Percentiles rank a stretch among this genome's conserved stretches.
Evolutionary conservation across 2,329 filamentous ascomycete species (phyloP).

Genomic region (Aspergillus candidus): DNA sequence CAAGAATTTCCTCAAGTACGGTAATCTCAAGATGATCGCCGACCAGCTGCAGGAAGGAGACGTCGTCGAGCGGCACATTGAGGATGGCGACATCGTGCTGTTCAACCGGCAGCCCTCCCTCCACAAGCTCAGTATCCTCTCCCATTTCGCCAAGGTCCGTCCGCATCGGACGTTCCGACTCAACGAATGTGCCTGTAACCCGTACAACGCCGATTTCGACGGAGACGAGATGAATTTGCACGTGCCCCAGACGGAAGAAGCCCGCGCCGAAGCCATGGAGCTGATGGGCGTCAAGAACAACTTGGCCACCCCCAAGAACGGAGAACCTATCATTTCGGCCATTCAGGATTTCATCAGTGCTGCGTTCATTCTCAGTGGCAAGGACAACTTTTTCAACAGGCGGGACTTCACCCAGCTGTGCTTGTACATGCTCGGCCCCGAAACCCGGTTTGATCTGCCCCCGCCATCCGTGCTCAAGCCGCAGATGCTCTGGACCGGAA

Average conservation of each 20-base stretch:
- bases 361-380: constrained; percentile 82
- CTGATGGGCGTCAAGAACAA: constrained; percentile 99
- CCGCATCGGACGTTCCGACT: constrained; percentile 94
- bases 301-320: constrained; percentile 90
- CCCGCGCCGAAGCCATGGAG: constrained; percentile 87
- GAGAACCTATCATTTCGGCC: constrained; percentile 96
- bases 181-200: constrained; percentile 96
- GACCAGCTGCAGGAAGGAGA: constrained; percentile 74
- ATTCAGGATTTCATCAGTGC: constrained; percentile 99
- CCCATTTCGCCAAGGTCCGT: constrained; percentile 85
- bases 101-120: constrained; percentile 98
- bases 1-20: constrained; percentile 70
- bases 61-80: constrained; percentile 86
- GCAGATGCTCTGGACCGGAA: constrained; percentile 86
- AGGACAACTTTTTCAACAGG: constrained; percentile 87
- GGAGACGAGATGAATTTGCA: constrained; percentile 99
- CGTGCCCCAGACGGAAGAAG: constrained; percentile 95
- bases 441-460: constrained; percentile 73
- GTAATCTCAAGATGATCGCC: constrained; percentile 64
- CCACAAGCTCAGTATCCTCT: constrained; percentile 98
- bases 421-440: constrained; percentile 84
- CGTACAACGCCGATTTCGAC: constrained; percentile 98
- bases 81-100: constrained; percentile 90
- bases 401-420: constrained; percentile 84
- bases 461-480: constrained; percentile 83